Base-by-base conservation (phyloP, 176 grass and related monocot species). In the Chloris gayana region DNA sequence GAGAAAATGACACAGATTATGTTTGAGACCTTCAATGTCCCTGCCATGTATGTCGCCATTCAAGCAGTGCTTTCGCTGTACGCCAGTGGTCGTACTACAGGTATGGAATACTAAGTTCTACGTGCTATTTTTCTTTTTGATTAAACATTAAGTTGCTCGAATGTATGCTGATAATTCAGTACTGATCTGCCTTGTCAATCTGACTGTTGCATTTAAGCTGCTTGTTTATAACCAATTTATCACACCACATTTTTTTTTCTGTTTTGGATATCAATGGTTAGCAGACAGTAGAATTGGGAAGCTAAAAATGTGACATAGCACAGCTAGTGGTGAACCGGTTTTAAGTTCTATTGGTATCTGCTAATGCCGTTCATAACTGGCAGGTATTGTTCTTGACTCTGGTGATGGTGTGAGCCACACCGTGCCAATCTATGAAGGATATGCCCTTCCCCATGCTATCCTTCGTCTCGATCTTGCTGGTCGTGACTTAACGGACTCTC, bases 381-480 rank as follows among this genome's bases (percentile, higher is more conserved):
- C 80, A 85, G 83, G 83, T 78, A 85, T 85, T 6, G 74, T 85
- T 19, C 83, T 85, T 6, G 83, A 85, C 67, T 85, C 83, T 85
- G 83, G 74, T 72, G 83, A 85, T 85, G 83, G 83, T 78, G 83
- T 85, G 54, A 85, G 74, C 67, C 83, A 85, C 74, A 85, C 83
- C 18, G 83, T 85, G 46, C 76, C 76, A 21, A 80, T 87, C 12
- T 82, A 86, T 13, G 84, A 87, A 39, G 85, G 78, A 38, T 81
- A 75, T 50, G 78, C 71, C 1, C 85, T 87, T 67, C 78, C 78
- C 14, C 77, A 87, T 19, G 85, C 71, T 34, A 81, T 87, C 38
- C 61, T 87, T 51, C 85, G 85, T 59, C 41, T 87, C 45, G 71
- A 87, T 70, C 63, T 87, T 39, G 85, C 85, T 75, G 85, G 85